phyloP scores from a whole-genome alignment of 805 yeast species.

The Saccharomyces eubayanus region DNA sequence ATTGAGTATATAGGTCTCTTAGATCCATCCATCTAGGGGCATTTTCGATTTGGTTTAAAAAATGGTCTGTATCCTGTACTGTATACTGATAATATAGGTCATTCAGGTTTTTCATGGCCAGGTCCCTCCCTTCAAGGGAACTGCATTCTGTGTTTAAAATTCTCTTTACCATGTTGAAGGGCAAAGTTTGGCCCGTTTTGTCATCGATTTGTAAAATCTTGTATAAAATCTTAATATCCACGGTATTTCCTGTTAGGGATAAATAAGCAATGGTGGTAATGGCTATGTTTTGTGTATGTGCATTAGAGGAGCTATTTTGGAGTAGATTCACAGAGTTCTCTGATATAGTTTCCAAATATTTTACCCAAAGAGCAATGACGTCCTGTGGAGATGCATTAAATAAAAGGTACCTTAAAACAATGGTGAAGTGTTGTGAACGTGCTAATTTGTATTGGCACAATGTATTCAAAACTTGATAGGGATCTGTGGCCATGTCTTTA shows the following conservation, averaged over 20 bases:
- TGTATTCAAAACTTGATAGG: conserved; percentile 22
- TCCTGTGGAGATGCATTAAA: conserved; percentile 17
- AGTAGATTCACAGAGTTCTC: conserved; percentile 9
- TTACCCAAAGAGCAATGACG: conserved; percentile 28
- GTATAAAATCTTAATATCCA: conserved; percentile 15
- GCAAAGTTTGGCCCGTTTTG: conserved; percentile 6
- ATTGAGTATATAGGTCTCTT: background rate
- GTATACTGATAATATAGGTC: conserved; percentile 8
- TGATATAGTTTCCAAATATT: conserved; percentile 17
- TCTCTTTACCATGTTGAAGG: conserved; percentile 8
- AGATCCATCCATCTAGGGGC: conserved; percentile 5
- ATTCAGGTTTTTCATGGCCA: conserved; percentile 1
- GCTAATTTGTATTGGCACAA: conserved; percentile 22
- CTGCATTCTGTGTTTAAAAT: background rate
- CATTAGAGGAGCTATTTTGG: conserved; percentile 6
- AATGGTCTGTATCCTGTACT: conserved; percentile 5
- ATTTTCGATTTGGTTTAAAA: conserved; percentile 8
- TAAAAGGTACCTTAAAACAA: conserved; percentile 19
- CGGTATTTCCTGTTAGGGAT: conserved; percentile 15
- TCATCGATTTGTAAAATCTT: conserved; percentile 19
- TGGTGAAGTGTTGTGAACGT: conserved; percentile 23
- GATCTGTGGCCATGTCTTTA: conserved; percentile 8
- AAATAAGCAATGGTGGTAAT: conserved; percentile 23
- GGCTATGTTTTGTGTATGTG: conserved; percentile 17
- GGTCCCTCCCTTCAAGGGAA: background rate